These are phyloP conservation scores for Viola odorata DNA, from an alignment of 345 rosid species.

Conservation along the genomic window DNA sequence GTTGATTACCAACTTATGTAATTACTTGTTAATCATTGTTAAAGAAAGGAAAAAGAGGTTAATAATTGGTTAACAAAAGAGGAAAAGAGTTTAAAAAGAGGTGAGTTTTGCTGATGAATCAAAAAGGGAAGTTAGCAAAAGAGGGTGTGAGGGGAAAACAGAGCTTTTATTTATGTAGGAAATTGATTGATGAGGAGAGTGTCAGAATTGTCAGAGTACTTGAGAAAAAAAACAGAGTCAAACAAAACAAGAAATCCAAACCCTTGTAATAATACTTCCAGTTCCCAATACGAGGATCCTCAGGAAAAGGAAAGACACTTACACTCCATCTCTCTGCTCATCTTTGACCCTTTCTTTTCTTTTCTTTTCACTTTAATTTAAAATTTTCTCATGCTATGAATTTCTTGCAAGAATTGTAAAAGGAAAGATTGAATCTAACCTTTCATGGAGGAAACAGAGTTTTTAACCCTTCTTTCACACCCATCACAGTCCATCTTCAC, in stretches of 20 bases:
- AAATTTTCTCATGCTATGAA: too few species aligned
- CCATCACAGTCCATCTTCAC: constrained; percentile 64
- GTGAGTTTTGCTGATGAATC: too few species aligned
- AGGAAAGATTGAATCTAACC: constrained; percentile 15
- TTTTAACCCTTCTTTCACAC: constrained; percentile 43
- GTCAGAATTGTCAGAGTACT: background rate
- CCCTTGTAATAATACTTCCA: background rate
- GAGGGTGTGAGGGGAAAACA: background rate
- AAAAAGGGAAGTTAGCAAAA: background rate
- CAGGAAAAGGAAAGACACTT: background rate
- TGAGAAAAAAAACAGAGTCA: constrained; percentile 2
- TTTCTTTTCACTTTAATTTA: too few species aligned
- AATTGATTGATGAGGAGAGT: too few species aligned
- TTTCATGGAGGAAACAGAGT: constrained; percentile 41
- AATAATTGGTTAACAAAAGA: too few species aligned
- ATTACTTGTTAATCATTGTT: too few species aligned
- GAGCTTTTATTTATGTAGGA: background rate
- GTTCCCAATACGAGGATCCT: constrained; percentile 13
- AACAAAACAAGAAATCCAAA: too few species aligned
- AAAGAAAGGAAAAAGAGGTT: too few species aligned
- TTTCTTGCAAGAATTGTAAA: too few species aligned
- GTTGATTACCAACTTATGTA: too few species aligned
- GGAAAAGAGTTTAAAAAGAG: too few species aligned
- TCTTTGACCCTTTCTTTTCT: background rate
- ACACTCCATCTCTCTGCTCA: background rate